Conservation (phyloP, 1,284 basidiomycete genomes). For the Leccinum solheimii region DNA sequence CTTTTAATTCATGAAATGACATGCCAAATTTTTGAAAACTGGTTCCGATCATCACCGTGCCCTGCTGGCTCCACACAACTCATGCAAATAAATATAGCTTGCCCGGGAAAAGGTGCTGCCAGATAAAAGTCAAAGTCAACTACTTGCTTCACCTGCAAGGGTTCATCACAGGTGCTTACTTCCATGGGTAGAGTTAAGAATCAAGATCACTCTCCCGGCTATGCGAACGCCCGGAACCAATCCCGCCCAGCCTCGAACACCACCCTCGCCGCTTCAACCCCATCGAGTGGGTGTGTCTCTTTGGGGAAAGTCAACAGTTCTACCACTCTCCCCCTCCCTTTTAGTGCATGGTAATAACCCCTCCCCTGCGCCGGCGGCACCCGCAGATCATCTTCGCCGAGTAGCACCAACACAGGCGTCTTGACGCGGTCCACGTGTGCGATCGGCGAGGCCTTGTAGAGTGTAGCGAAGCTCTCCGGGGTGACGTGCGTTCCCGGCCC, state of each 20-base stretch:
- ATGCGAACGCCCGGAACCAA: constrained; percentile 43
- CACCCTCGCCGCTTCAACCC: constrained; percentile 57
- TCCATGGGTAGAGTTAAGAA: constrained; percentile 16
- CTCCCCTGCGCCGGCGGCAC: constrained; percentile 66
- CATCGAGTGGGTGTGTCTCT: constrained; percentile 63
- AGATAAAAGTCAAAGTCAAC: too few species aligned
- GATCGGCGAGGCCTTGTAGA: constrained; percentile 61
- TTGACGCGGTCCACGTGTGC: constrained; percentile 51
- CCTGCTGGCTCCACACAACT: too few species aligned
- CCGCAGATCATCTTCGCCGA: constrained; percentile 63
- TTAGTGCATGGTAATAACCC: constrained; percentile 65
- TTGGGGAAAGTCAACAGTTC: constrained; percentile 66
- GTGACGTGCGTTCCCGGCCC: constrained; percentile 42
- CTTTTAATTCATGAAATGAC: not conserved
- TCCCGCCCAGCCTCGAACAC: constrained; percentile 51
- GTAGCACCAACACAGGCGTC: constrained; percentile 56
- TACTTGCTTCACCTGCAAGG: not conserved
- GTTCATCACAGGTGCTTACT: not conserved
- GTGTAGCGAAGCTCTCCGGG: constrained; percentile 43
- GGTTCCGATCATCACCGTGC: not conserved
- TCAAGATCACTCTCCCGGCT: constrained; percentile 7
- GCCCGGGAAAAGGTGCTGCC: too few species aligned
- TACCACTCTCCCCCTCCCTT: constrained; percentile 44
- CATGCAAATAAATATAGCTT: too few species aligned
- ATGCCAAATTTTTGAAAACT: not conserved